These are phyloP conservation scores for Candida smagusa DNA, from an alignment of 1,139 yeast genomes.

Conservation along the genomic window DNA sequence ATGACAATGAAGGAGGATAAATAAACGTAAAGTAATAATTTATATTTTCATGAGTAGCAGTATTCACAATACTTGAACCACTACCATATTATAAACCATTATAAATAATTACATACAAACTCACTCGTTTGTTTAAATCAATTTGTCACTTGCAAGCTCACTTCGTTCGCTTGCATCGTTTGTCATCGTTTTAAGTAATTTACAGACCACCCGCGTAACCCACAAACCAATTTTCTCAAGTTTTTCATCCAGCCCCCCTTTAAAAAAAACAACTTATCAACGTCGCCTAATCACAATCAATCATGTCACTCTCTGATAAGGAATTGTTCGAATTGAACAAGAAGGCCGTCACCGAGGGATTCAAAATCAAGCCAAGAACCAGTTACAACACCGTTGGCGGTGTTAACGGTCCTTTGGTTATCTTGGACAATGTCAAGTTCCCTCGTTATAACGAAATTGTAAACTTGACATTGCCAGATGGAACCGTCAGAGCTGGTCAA, in stretches of 20 bases:
- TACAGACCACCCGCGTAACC: too few relatives aligned
- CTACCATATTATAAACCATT: too few relatives aligned
- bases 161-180: too few relatives aligned
- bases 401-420: constrained; percentile 96
- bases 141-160: too few relatives aligned
- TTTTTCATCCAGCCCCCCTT: constrained; percentile 3
- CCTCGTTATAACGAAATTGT: constrained; percentile 97
- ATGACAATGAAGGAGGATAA: too few relatives aligned
- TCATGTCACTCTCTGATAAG: constrained; percentile 39
- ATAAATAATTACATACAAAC: too few relatives aligned
- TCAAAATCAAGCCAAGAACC: constrained; percentile 83
- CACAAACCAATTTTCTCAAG: not conserved
- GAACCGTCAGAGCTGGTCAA: constrained; percentile 92
- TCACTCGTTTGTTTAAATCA: too few relatives aligned
- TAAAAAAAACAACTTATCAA: constrained; percentile 6
- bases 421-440: constrained; percentile 91
- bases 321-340: constrained; percentile 77
- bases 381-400: constrained; percentile 96
- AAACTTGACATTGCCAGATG: constrained; percentile 93
- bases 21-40: too few relatives aligned
- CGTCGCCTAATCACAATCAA: constrained; percentile 7
- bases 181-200: too few relatives aligned
- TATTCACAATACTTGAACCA: too few relatives aligned
- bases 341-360: constrained; percentile 88
- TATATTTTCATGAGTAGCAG: too few relatives aligned